Evolutionary conservation across 2,329 filamentous ascomycete species (phyloP), one percentile per base, ranked within the genome.

Genomic region (Sarocladium brachiariae): DNA sequence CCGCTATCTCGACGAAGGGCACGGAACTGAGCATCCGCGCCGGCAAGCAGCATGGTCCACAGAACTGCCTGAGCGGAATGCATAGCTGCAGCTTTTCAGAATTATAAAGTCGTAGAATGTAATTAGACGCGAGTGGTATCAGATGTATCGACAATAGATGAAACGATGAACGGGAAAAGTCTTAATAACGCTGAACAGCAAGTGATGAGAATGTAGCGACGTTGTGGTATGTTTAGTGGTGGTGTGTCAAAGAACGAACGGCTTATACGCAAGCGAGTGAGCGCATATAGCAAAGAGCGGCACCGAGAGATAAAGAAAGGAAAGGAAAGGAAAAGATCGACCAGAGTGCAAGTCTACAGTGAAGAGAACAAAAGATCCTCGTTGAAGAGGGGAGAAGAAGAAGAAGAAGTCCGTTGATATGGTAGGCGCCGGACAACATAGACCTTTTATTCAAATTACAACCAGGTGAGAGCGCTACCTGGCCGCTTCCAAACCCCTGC

Each of bases 221-320:
- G 23, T 19, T 33, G 25, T 31, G 25, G 16, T 19, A n/a, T 7
- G 35, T 8, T 9, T 10, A 39, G 35, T 30, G 25, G 18, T n/a
- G 14, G 39, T 16, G 21, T 16, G 5, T 43, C 39, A 47, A 47
- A 7, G 43, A 47, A 47, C 33, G 43, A 23, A 43, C 21, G 27
- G 39, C 39, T 21, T 47, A 31, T 47, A 47, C 27, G 43, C 43
- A 33, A 47, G 27, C 43, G 43, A 47, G 18, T 47, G 43, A 47
- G 27, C 27, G 27, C 11, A 25, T 47, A 47, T 11, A 47, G 18
- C 13, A 47, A 23, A 30, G 25, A 11, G 19, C 4, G 16, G 43
- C 19, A 13, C 11, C 21, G n/a, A 45, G 35, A 10, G 24, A 30
- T n/a, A 19, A 18, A 4, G 4, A 5, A 19, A 25, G 25, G 33